These are phyloP conservation scores for Biscogniauxia mediterranea DNA, from an alignment of 2,329 filamentous ascomycete species.

Conservation along the genomic window DNA sequence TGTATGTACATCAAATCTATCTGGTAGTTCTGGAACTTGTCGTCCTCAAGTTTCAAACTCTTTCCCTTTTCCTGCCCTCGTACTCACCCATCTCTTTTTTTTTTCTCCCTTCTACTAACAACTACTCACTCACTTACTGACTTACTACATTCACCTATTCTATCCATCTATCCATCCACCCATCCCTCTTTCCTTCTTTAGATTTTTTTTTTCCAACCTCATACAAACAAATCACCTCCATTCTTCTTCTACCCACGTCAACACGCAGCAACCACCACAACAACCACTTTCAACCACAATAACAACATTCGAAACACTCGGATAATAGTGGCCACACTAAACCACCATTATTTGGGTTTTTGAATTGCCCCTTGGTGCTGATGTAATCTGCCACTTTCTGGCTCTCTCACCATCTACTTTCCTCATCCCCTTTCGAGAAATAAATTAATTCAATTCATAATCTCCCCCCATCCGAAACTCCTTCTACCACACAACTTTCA, in stretches of 20 bases:
- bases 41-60: constrained; percentile 4
- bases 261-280: not conserved
- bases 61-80: constrained; percentile 3
- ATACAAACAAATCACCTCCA: not conserved
- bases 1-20: not conserved
- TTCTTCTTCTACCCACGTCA: not conserved
- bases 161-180: not conserved
- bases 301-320: not conserved
- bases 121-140: too few relatives aligned
- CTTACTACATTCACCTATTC: too few relatives aligned
- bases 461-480: not conserved
- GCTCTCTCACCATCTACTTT: constrained; percentile 3
- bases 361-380: not conserved
- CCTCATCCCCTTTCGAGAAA: constrained; percentile 24
- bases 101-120: constrained; percentile 3
- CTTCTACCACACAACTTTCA: not conserved
- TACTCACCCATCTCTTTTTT: not conserved
- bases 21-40: constrained; percentile 2
- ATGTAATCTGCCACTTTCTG: constrained; percentile 1
- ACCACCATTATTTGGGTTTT: not conserved
- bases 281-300: too few relatives aligned
- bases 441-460: constrained; percentile 11
- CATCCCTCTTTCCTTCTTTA: constrained; percentile 5
- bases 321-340: not conserved
- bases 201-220: not conserved